Percentiles rank a stretch among this genome's conserved stretches.
phyloP scores from a whole-genome alignment of 495 filamentous ascomycete genomes.

The Wilcoxina mikolae region DNA sequence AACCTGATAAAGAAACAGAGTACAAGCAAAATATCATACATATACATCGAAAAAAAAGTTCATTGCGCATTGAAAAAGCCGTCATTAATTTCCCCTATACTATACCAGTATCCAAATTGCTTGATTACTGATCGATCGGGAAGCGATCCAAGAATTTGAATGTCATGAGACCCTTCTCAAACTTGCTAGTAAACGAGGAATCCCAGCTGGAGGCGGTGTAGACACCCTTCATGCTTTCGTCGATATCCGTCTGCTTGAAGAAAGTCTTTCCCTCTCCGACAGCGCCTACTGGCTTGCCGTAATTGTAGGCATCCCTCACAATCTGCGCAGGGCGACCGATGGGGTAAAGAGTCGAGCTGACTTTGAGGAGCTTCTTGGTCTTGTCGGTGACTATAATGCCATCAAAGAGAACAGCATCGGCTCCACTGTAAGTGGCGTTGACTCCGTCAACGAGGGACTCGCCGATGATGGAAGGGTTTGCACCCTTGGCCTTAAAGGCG shows the following conservation, averaged over 20 bases:
- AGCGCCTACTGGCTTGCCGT: conserved; percentile 57
- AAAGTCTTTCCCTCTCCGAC: conserved; percentile 37
- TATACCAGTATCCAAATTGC: too few species aligned
- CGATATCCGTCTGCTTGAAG: conserved; percentile 35
- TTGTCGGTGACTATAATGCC: conserved; percentile 49
- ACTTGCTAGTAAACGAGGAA: conserved; percentile 30
- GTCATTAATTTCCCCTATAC: too few species aligned
- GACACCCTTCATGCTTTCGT: conserved; percentile 36
- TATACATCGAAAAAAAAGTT: too few species aligned
- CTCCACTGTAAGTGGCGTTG: conserved; percentile 53
- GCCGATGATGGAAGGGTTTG: conserved; percentile 47
- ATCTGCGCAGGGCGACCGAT: conserved; percentile 50
- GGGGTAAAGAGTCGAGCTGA: conserved; percentile 43
- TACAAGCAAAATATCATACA: too few species aligned
- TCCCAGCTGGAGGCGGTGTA: conserved; percentile 31
- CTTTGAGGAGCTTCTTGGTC: conserved; percentile 38
- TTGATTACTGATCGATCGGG: conserved; percentile 36
- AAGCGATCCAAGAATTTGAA: conserved; percentile 54
- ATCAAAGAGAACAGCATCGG: conserved; percentile 59
- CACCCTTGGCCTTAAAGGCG: conserved; percentile 34
- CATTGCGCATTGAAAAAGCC: too few species aligned
- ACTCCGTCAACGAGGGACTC: conserved; percentile 44
- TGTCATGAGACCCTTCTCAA: conserved; percentile 47
- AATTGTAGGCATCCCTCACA: conserved; percentile 48
- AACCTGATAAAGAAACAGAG: too few species aligned